Base-by-base conservation (phyloP, 2,329 filamentous ascomycete genomes). In the Hirsutella thompsonii region DNA sequence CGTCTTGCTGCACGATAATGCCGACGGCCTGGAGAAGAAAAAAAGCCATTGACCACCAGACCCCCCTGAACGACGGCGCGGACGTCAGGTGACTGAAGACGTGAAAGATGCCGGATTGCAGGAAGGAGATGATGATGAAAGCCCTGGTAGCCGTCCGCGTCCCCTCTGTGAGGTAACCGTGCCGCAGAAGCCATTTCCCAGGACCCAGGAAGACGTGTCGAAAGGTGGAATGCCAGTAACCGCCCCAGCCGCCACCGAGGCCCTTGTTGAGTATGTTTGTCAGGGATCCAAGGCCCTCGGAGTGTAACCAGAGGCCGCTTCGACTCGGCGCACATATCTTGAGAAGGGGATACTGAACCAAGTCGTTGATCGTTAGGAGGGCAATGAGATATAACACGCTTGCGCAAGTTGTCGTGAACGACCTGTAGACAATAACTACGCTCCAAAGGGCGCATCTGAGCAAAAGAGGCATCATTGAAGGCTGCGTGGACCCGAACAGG, bases 161-260 rank as follows among this genome's bases (percentile, higher is more conserved):
- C 39, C 59, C 50, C 49, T 55, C 47, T 46, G 47, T 49, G 44
- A 76, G 37, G 49, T 66, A 55, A n/a, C 68, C 60, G 33, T 45
- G 40, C 45, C 56, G 48, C 8, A 59, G 55, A 42, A 81, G 51
- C 51, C 64, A 74, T 2, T 58, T 59, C 0, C 70, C 63, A 0
- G 81, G 80, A 4, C 76, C 71, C 32, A 74, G 62, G 53, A 90
- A 88, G 2, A 74, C 77, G 42, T 78, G 72, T 1, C 88, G 81
- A 62, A 94, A 93, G 3, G 81, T 80, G 60, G 95, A 89, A 58
- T 96, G 90, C 90, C 90, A 95, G 71, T 79, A 90, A 20, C 68
- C 69, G 36, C 83, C 80, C 90, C 90, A 96, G 61, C 81, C 82
- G 1, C 88, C 89, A 1, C 74, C 70, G 2, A 95, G 66, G 0